Evolutionary conservation across 148 eudicot genomes (phyloP), one percentile per base, ranked within the genome.

Genomic region (Arbutus unedo): DNA sequence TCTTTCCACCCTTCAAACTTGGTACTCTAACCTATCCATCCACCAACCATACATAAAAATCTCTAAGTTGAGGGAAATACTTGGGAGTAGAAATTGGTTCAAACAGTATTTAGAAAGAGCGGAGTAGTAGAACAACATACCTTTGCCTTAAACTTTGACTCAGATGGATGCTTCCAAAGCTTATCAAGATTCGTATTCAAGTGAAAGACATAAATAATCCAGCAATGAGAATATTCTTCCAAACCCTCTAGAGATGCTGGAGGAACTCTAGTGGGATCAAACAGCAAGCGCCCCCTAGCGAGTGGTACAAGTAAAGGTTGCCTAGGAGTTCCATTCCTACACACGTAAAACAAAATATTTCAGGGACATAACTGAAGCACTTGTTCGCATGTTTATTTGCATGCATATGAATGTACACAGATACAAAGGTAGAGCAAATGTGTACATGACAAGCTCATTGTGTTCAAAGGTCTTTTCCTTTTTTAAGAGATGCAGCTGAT

Each of bases 281-380:
- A 92, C 77, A 85, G 79, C 87, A 94, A 89, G 83, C 87, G 86
- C 62, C 98, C 99, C 89, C 90, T 88, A 14, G 99, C 98, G 85
- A 94, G 94, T 79, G 99, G 98, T 77, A 96, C 99, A 57, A 96
- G 90, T 82, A 94, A 88, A 83, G 99, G 99, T 76, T 96, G 99
- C 87, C 99, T 94, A 49, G 98, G 99, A 25, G 99, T 93, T 81
- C 99, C 99, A 77, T 96, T 96, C 89, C 99, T 96, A 78, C 86
- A 88, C 25, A 79, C 56, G 50, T 55, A 50, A 68, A 50, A 74
- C 25, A 8, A 3, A 10, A 18, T 55, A 10, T 48, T n/a, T 49
- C 31, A 70, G 6, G 19, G 53, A 51, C 19, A 11, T 31, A 54
- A 45, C 66, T 41, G 55, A 72, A 73, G 70, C 44, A 55, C 16